Evolutionary conservation across 306 rosid species (phyloP).

Genomic region (Dalbergia oliveri): DNA sequence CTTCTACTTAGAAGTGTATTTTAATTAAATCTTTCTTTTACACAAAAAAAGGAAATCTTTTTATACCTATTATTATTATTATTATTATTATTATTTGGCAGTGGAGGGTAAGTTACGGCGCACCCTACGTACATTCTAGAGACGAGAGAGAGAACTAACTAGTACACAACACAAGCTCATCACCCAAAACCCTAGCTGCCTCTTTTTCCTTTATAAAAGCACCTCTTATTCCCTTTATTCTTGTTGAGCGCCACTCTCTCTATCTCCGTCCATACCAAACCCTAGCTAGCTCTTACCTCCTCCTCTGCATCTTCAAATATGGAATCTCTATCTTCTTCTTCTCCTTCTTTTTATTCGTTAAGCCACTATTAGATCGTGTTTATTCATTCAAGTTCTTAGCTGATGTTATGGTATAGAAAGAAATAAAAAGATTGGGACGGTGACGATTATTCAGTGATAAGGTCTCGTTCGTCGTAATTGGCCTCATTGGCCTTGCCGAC

Average conservation of each 20-base stretch:
- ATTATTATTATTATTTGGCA: background rate
- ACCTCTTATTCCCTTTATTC: background rate
- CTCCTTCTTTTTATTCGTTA: background rate
- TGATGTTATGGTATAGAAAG: background rate
- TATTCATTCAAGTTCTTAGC: too few relatives aligned
- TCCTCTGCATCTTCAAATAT: too few relatives aligned
- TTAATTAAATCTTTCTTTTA: too few relatives aligned
- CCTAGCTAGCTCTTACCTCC: conserved; percentile 2
- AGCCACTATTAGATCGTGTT: background rate
- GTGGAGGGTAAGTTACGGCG: background rate
- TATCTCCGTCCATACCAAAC: background rate
- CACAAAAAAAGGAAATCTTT: too few relatives aligned
- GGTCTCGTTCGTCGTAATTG: conserved; percentile 99
- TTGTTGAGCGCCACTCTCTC: too few relatives aligned
- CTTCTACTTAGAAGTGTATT: too few relatives aligned
- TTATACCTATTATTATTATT: too few relatives aligned
- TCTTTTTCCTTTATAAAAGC: conserved; percentile 42
- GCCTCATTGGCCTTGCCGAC: conserved; percentile 87
- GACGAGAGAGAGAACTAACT: background rate
- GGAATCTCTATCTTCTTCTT: background rate
- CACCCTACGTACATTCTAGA: conserved; percentile 24
- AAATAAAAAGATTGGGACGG: conserved; percentile 43
- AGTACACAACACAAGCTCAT: background rate
- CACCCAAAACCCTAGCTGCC: conserved; percentile 45
- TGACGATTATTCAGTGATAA: conserved; percentile 63